These are phyloP conservation scores for Prunus kanzakura DNA, from an alignment of 306 rosid genomes.

Conservation along the genomic window DNA sequence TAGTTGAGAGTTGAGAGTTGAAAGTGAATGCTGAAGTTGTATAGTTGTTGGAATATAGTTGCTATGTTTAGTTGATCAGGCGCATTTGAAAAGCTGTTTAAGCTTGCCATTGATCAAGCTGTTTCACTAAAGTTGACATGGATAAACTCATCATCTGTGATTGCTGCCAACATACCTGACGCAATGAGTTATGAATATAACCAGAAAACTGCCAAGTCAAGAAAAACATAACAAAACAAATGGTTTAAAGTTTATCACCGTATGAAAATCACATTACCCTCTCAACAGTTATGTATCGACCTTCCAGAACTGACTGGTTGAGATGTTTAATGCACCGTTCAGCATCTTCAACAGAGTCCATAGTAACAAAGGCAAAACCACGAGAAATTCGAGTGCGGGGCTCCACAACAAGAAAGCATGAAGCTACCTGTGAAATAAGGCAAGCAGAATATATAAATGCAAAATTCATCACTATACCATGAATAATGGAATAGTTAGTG, in stretches of 20 bases:
- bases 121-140: constrained; percentile 96
- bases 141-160: constrained; percentile 96
- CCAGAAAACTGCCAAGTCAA: constrained; percentile 94
- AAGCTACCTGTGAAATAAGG: constrained; percentile 61
- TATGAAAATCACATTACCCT: constrained; percentile 53
- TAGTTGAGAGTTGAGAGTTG: constrained; percentile 88
- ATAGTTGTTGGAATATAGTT: constrained; percentile 93
- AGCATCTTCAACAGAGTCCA: constrained; percentile 79
- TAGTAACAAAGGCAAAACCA: constrained; percentile 92
- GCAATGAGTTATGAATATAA: constrained; percentile 91
- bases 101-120: constrained; percentile 94
- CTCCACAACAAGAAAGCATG: constrained; percentile 96
- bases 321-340: constrained; percentile 84
- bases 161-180: constrained; percentile 98
- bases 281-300: constrained; percentile 94
- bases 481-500: background rate
- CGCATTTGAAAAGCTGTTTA: constrained; percentile 91
- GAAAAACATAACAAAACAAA: constrained; percentile 36
- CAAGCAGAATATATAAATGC: constrained; percentile 7
- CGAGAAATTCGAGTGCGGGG: constrained; percentile 90
- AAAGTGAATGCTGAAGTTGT: constrained; percentile 97
- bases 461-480: background rate
- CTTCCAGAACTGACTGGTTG: constrained; percentile 92
- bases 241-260: constrained; percentile 22
- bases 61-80: constrained; percentile 97